These are phyloP conservation scores for Nicotiana noctiflora DNA, from an alignment of 257 asterid genomes.

Conservation along the genomic window DNA sequence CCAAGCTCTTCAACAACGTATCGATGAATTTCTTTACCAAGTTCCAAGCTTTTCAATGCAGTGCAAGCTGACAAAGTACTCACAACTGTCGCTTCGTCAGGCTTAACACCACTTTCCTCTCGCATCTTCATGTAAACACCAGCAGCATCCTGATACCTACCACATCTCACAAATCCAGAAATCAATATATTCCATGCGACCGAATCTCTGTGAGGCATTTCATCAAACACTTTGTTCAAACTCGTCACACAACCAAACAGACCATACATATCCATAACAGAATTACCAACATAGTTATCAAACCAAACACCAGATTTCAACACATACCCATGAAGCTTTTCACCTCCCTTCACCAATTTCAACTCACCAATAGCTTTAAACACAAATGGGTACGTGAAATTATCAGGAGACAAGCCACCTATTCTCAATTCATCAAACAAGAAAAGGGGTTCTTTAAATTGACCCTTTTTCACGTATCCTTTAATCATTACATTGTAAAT, in stretches of 20 bases:
- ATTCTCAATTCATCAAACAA: slow-evolving; percentile 64
- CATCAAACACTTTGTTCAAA: slow-evolving; percentile 59
- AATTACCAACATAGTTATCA: slow-evolving; percentile 65
- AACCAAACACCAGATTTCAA: slow-evolving; percentile 49
- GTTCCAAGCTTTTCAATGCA: slow-evolving; percentile 48
- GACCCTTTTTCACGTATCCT: slow-evolving; percentile 39
- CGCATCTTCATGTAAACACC: slow-evolving; percentile 52
- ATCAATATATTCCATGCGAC: slow-evolving; percentile 71
- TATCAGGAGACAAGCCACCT: slow-evolving; percentile 62
- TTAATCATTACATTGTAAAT: slow-evolving; percentile 70
- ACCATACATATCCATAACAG: slow-evolving; percentile 64
- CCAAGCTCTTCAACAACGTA: slow-evolving; percentile 41
- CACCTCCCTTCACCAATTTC: slow-evolving; percentile 42
- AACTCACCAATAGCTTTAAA: slow-evolving; percentile 60
- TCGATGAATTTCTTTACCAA: slow-evolving; percentile 63
- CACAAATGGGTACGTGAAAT: slow-evolving; percentile 73
- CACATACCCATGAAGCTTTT: slow-evolving; percentile 74
- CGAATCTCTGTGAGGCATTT: slow-evolving; percentile 51
- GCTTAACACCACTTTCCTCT: slow-evolving; percentile 30
- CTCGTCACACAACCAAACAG: slow-evolving; percentile 36
- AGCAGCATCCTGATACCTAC: slow-evolving; percentile 51
- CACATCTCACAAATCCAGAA: slow-evolving; percentile 51
- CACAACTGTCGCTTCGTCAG: slow-evolving; percentile 73
- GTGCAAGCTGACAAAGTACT: slow-evolving; percentile 82
- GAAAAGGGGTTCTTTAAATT: slow-evolving; percentile 35